Base-by-base conservation (phyloP, 2,329 filamentous ascomycete species). In the Lasiodiplodia citricola region DNA sequence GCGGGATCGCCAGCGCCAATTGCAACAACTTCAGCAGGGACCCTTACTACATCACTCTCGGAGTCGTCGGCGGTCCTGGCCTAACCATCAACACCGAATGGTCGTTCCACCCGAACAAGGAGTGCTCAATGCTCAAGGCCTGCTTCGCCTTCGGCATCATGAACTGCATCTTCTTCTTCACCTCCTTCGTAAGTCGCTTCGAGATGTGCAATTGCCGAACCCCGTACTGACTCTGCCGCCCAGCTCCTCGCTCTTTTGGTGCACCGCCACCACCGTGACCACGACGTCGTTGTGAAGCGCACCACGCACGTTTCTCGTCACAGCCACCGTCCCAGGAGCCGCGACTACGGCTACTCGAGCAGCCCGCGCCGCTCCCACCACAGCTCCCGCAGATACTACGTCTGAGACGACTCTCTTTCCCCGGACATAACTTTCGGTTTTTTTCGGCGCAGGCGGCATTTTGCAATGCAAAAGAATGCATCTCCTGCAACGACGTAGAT, bases 41-140 rank as follows among this genome's bases (percentile, higher is more conserved):
- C 64, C 80, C 83, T 58, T 89, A 88, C 79, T 86, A 86, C 73
- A 77, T 87, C 66, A 84, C 85, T 60, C 83, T 94, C 54, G 91
- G 91, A 14, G 83, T 86, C 14, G 87, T 92, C 70, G 86, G 88
- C 37, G 83, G 81, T 71, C 87, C 87, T 54, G 84, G 84, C 16
- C 71, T 74, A 8, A 73, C 80, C 41, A 82, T 80, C 37, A 79
- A 86, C 44, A 85, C 81, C 68, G 75, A 75, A 10, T 82, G 88
- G 69, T 79, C 85, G 52, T 76, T 90, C 51, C 80, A 86, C 66
- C 80, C 90, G 47, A 86, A 92, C 80, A 95, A 95, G 85, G 88
- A 89, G 5, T 98, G 95, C 82, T 88, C 91, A 62, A 96, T 97
- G 93, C 88, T 97, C 76, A 98, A 97, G 87, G 91, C 94, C 0